phyloP scores from a whole-genome alignment of 2,329 filamentous ascomycete species.

The Penicillium sp. region DNA sequence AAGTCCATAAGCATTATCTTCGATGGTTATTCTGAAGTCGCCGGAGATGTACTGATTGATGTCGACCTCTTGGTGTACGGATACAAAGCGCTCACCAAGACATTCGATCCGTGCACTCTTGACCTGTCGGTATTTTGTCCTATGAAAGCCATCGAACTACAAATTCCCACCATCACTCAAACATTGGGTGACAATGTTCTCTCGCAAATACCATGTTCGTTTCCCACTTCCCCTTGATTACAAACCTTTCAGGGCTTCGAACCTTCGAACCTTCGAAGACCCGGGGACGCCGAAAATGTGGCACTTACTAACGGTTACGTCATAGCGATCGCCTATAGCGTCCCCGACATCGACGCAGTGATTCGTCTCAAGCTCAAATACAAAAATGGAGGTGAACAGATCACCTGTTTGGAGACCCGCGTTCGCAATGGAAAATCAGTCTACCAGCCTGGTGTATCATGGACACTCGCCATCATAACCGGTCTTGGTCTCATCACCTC shows the following conservation, averaged over 20 bases:
- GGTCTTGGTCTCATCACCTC: slow-evolving; percentile 79
- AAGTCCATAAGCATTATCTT: slow-evolving; percentile 56
- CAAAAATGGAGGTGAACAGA: slow-evolving; percentile 7
- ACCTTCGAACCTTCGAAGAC: neutral
- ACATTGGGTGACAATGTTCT: slow-evolving; percentile 58
- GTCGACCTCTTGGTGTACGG: slow-evolving; percentile 79
- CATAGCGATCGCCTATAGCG: slow-evolving; percentile 73
- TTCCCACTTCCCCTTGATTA: neutral
- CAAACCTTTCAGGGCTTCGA: neutral
- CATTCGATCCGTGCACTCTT: slow-evolving; percentile 72
- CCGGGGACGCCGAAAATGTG: neutral
- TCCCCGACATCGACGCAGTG: slow-evolving; percentile 59
- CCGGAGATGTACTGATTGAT: slow-evolving; percentile 76
- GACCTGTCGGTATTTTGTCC: slow-evolving; percentile 76
- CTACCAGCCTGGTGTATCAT: slow-evolving; percentile 81
- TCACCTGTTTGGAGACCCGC: slow-evolving; percentile 35
- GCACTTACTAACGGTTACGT: slow-evolving; percentile 4
- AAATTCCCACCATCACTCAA: slow-evolving; percentile 67
- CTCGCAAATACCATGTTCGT: slow-evolving; percentile 64
- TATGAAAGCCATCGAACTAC: slow-evolving; percentile 80
- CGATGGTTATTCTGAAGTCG: slow-evolving; percentile 77
- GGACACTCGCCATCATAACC: slow-evolving; percentile 83
- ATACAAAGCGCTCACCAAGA: slow-evolving; percentile 65
- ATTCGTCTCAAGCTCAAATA: slow-evolving; percentile 17
- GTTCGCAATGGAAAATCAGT: slow-evolving; percentile 54